phyloP scores from a whole-genome alignment of 225 moss, liverwort and hornwort species.

The Marchantia polymorpha region DNA sequence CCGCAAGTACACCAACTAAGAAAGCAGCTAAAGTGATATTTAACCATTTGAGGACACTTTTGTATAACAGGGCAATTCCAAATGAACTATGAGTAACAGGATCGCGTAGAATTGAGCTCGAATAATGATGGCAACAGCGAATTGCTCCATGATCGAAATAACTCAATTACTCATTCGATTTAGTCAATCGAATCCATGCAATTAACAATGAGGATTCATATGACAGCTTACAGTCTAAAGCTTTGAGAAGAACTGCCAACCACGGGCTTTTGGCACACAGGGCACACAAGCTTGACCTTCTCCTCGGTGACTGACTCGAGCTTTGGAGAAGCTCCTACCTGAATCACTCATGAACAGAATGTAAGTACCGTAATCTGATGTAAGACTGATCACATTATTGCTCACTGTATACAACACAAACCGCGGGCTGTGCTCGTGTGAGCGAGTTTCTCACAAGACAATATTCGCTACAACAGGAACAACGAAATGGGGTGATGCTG shows the following conservation, averaged over 20 bases:
- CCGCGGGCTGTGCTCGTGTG: not conserved
- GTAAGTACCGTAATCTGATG: not conserved
- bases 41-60: no score
- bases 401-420: no score
- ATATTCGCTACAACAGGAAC: not conserved
- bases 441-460: not conserved
- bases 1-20: not conserved
- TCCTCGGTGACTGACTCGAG: slow-evolving; percentile 16
- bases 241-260: slow-evolving; percentile 6
- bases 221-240: slow-evolving; percentile 22
- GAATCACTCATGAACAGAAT: not conserved
- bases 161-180: not conserved
- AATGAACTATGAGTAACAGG: no score
- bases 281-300: slow-evolving; percentile 35
- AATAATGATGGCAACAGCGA: not conserved
- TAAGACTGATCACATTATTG: not conserved
- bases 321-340: not conserved
- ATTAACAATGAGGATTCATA: not conserved
- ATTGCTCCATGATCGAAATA: not conserved
- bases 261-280: slow-evolving; percentile 29
- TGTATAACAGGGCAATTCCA: not conserved
- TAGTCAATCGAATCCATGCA: not conserved
- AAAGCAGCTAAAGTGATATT: no score
- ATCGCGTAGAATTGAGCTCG: no score
- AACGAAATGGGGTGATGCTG: no score